phyloP scores from a whole-genome alignment of 106 monocot genomes.

The Apostasia ramifera region DNA sequence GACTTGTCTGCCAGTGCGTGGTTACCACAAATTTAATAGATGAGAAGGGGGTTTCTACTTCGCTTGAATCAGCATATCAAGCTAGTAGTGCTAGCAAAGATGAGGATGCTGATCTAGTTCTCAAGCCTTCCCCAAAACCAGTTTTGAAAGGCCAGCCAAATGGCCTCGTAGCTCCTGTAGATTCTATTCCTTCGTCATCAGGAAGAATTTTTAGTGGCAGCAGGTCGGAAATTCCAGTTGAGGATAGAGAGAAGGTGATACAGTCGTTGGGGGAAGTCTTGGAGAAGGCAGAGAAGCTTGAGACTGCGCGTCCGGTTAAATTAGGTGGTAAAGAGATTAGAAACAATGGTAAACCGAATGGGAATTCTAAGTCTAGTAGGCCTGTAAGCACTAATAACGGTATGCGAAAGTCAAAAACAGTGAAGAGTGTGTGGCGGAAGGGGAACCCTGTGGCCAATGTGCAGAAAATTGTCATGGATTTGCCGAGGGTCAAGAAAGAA shows the following conservation, averaged over 20 bases:
- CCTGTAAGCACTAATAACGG: neutral
- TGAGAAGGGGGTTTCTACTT: conserved; percentile 44
- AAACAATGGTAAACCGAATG: conserved; percentile 21
- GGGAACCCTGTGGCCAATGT: conserved; percentile 72
- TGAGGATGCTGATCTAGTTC: conserved; percentile 47
- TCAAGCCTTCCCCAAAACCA: conserved; percentile 79
- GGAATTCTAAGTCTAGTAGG: neutral
- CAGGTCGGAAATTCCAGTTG: conserved; percentile 10
- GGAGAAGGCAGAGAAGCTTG: conserved; percentile 88
- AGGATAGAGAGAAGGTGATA: conserved; percentile 62
- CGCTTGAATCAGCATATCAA: conserved; percentile 44
- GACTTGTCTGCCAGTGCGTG: conserved; percentile 52
- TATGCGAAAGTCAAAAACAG: conserved; percentile 51
- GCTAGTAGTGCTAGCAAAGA: conserved; percentile 14
- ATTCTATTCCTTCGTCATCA: conserved; percentile 12
- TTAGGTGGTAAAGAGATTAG: conserved; percentile 10
- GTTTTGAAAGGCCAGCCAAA: conserved; percentile 31
- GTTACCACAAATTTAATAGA: conserved; percentile 58
- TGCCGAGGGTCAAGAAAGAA: conserved; percentile 30
- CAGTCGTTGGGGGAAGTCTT: conserved; percentile 79
- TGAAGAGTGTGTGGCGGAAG: conserved; percentile 97
- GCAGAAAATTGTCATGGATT: conserved; percentile 57
- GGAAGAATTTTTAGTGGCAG: conserved; percentile 9
- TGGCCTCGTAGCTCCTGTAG: conserved; percentile 14
- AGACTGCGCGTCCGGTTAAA: conserved; percentile 33